phyloP scores from a whole-genome alignment of 1,284 basidiomycete genomes.

The Moesziomyces sp. region DNA sequence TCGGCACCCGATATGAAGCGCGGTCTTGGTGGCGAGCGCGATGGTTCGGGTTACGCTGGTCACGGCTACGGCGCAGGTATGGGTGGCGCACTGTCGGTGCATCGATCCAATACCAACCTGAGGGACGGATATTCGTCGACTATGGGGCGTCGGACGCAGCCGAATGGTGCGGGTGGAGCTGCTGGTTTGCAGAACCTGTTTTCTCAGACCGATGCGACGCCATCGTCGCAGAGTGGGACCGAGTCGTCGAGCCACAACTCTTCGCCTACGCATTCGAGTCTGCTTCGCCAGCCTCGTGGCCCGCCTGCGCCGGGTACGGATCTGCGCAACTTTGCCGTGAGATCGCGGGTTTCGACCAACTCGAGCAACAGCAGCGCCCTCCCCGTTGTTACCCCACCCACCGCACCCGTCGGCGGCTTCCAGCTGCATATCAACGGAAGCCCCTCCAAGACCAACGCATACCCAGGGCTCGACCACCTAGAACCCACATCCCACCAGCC shows the following conservation, averaged over 20 bases:
- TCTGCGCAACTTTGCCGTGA: constrained; percentile 51
- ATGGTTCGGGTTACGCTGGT: constrained; percentile 14
- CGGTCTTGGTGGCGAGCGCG: constrained; percentile 16
- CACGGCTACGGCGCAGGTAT: constrained; percentile 14
- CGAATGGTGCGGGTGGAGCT: constrained; percentile 49
- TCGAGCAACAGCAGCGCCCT: constrained; percentile 8
- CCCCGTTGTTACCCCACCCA: constrained; percentile 6
- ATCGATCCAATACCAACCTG: constrained; percentile 55
- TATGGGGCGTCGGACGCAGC: constrained; percentile 67
- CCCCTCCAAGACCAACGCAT: constrained; percentile 24
- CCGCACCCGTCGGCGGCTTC: constrained; percentile 12
- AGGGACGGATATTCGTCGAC: constrained; percentile 57
- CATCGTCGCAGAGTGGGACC: constrained; percentile 38
- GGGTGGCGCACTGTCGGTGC: constrained; percentile 21
- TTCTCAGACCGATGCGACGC: constrained; percentile 58
- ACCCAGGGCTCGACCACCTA: constrained; percentile 12
- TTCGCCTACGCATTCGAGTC: constrained; percentile 23
- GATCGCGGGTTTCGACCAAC: constrained; percentile 35
- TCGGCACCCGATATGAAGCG: constrained; percentile 66
- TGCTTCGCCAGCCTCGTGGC: constrained; percentile 56
- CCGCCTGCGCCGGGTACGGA: constrained; percentile 50
- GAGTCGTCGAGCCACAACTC: constrained; percentile 18
- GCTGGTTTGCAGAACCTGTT: constrained; percentile 58
- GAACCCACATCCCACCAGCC: constrained; percentile 44
- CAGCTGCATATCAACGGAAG: constrained; percentile 41